Evolutionary conservation across 768 basidiomycete genomes (phyloP), one percentile per base, ranked within the genome.

Genomic region (Tricholoma terreum): DNA sequence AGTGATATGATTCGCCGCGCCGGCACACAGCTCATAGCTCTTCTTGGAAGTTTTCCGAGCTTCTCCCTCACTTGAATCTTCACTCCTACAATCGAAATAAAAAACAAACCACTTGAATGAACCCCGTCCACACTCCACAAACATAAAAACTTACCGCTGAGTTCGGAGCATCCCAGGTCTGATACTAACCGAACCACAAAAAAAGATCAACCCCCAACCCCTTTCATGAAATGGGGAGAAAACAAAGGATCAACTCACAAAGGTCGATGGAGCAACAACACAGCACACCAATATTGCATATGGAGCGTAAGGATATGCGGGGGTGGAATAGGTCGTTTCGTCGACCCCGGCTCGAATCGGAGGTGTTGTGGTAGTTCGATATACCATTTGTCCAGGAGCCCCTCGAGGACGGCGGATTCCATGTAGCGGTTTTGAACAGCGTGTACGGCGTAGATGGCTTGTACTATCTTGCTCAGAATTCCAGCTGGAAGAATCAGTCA

Each of bases 221-320:
- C n/a, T n/a, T n/a, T n/a, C n/a, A n/a, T n/a, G n/a, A n/a, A n/a
- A n/a, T n/a, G n/a, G n/a, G 27, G n/a, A 8, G 24, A 48, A 51
- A 56, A 21, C 52, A 46, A 38, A 34, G 49, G 40, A 51, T 56
- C 5, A 21, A 76, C 87, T 73, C 68, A 90, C 89, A 91, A 91
- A 10, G 90, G 90, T 15, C 90, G 82, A 68, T 92, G 89, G 50
- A 92, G 71, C 27, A 92, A 66, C 31, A 92, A 67, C 21, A 86
- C 83, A 10, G 88, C 82, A 65, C 87, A 89, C 90, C 90, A 92
- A 65, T 91, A 92, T 64, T 90, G 87, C 89, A 92, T 87, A 65
- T 92, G 90, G 50, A 92, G 73, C 38, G 86, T 87, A 55, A 92
- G 71, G 22, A 89, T 72, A 61, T 89, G 85, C 4, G 89, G 88